Conservation (phyloP, 2,329 filamentous ascomycete genomes). For the Mycogone perniciosa region DNA sequence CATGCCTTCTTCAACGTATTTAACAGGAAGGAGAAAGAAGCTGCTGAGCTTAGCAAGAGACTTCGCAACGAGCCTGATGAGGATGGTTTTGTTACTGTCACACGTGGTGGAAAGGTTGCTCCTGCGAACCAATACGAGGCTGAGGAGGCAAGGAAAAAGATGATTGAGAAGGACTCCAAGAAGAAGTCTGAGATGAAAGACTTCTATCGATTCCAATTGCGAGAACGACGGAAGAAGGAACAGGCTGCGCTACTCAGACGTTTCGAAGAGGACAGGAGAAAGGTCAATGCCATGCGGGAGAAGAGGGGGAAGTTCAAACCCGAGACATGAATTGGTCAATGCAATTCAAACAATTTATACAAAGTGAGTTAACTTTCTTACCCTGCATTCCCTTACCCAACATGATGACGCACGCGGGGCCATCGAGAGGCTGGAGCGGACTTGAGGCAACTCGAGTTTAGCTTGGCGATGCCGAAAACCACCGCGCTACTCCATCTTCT, state of each 20-base stretch:
- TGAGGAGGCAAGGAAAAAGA: constrained; percentile 51
- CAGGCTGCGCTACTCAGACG: constrained; percentile 61
- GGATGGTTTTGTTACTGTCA: constrained; percentile 92
- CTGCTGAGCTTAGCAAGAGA: constrained; percentile 53
- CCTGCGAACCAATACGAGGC: constrained; percentile 68
- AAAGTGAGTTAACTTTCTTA: constrained; percentile 9
- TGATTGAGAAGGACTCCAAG: constrained; percentile 57
- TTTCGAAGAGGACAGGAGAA: constrained; percentile 71
- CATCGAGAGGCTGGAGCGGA: constrained; percentile 30
- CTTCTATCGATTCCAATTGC: constrained; percentile 79
- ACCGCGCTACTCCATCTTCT: constrained; percentile 62
- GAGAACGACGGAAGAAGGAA: constrained; percentile 71
- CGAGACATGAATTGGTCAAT: constrained; percentile 32
- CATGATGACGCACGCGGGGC: constrained; percentile 50
- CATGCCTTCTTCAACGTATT: constrained; percentile 86
- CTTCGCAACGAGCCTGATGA: constrained; percentile 78
- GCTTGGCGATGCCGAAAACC: constrained; percentile 48
- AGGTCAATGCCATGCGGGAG: constrained; percentile 64
- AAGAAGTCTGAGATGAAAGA: constrained; percentile 60
- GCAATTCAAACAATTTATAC: neutral
- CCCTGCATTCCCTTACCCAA: constrained; percentile 9
- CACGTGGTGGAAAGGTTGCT: constrained; percentile 66
- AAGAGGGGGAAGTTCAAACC: constrained; percentile 57
- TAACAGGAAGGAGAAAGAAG: constrained; percentile 61
- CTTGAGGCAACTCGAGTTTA: constrained; percentile 18